Percentiles rank a stretch among this genome's conserved stretches.
Conservation (phyloP, 768 basidiomycete species). For the Tricholoma furcatifolium region DNA sequence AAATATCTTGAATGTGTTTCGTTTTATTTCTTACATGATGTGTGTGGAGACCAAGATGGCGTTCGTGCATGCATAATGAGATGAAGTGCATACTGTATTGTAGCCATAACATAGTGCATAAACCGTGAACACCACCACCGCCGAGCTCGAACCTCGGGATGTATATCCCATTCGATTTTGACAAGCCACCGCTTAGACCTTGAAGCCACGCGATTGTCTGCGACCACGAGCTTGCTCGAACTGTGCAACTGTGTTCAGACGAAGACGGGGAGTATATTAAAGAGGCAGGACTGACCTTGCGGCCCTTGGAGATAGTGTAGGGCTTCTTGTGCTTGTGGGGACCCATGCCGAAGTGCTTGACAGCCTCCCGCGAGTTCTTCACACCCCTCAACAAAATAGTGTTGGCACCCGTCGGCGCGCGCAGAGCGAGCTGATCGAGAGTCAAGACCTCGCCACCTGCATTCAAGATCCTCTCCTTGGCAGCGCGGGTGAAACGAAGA, state of each 20-base stretch:
- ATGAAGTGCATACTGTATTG: conserved; percentile 27
- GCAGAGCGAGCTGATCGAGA: conserved; percentile 93
- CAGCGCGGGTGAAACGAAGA: conserved; percentile 89
- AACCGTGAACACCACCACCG: conserved; percentile 24
- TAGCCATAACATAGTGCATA: conserved; percentile 35
- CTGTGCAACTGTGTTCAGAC: conserved; percentile 30
- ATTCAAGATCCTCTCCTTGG: conserved; percentile 92
- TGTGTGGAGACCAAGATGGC: conserved; percentile 5
- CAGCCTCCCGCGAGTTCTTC: conserved; percentile 90
- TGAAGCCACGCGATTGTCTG: conserved; percentile 97
- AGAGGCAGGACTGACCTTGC: conserved; percentile 60
- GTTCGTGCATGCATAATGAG: conserved; percentile 19
- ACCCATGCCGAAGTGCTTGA: conserved; percentile 98
- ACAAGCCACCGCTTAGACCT: conserved; percentile 61
- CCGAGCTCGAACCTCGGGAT: conserved; percentile 23
- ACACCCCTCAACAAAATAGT: conserved; percentile 92
- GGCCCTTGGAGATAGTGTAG: conserved; percentile 91
- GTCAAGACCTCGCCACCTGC: conserved; percentile 95
- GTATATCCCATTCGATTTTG: conserved; percentile 23
- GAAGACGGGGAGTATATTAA: background rate
- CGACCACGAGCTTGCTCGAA: conserved; percentile 99
- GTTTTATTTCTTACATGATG: conserved; percentile 5
- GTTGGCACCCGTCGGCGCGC: conserved; percentile 93
- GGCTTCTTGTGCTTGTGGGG: conserved; percentile 99
- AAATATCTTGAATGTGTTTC: background rate